Conservation (phyloP, 2,329 filamentous ascomycete genomes). For the Berkeleyomyces basicola region DNA sequence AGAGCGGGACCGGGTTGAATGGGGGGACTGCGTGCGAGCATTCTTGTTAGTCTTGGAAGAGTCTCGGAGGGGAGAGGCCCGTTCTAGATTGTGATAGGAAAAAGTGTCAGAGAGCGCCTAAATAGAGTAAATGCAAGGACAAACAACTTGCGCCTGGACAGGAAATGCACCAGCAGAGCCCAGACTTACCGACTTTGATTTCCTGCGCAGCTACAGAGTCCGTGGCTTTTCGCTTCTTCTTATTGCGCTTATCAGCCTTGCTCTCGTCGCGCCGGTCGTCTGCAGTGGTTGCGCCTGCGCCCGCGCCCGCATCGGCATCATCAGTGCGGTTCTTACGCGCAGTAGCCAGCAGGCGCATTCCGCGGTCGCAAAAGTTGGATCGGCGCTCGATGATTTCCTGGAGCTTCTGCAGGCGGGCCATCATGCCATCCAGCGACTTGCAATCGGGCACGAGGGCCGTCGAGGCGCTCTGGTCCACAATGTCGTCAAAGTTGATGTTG, state of each 20-base stretch:
- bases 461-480: slow-evolving; percentile 45
- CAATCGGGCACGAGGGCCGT: slow-evolving; percentile 44
- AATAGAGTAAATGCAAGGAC: not conserved
- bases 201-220: slow-evolving; percentile 42
- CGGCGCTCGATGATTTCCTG: slow-evolving; percentile 51
- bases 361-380: slow-evolving; percentile 50
- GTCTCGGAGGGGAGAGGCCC: slow-evolving; percentile 37
- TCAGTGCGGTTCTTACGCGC: slow-evolving; percentile 46
- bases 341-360: slow-evolving; percentile 53
- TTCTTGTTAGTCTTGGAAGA: slow-evolving; percentile 33
- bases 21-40: slow-evolving; percentile 39
- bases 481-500: slow-evolving; percentile 48
- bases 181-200: slow-evolving; percentile 20
- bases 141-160: not conserved
- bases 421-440: slow-evolving; percentile 45
- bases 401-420: slow-evolving; percentile 46
- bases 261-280: slow-evolving; percentile 31
- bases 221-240: slow-evolving; percentile 64
- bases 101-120: not conserved
- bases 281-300: slow-evolving; percentile 18
- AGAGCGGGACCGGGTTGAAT: slow-evolving; percentile 36
- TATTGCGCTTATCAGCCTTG: slow-evolving; percentile 43
- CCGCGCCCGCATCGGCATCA: slow-evolving; percentile 25
- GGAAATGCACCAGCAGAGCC: not conserved
- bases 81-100: slow-evolving; percentile 23